A percentile compares a stretch with the other conserved stretches of the same genome.
These are phyloP conservation scores for Penicillium angulare DNA, from an alignment of 495 filamentous ascomycete species.

Conservation along the genomic window DNA sequence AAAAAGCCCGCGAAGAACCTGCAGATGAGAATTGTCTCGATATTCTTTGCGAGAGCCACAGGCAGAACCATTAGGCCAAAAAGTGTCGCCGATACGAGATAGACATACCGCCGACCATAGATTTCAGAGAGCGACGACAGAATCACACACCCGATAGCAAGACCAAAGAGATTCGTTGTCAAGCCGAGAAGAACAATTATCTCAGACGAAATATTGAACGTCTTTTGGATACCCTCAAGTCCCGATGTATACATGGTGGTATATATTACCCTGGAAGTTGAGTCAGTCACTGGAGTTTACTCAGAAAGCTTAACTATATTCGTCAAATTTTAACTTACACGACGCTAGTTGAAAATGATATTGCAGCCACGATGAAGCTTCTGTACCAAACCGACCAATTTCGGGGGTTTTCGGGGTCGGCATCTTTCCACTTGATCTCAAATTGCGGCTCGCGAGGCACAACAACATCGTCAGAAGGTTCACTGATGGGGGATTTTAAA, in stretches of 20 bases:
- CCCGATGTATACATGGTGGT: slow-evolving; percentile 74
- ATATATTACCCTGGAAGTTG: slow-evolving; percentile 57
- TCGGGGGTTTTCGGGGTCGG: slow-evolving; percentile 61
- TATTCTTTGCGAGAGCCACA: slow-evolving; percentile 63
- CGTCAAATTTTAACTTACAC: slow-evolving; percentile 47
- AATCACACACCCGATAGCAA: slow-evolving; percentile 66
- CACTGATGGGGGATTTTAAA: neutral
- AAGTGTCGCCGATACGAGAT: slow-evolving; percentile 57
- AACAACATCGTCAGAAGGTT: neutral
- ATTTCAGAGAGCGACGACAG: slow-evolving; percentile 76
- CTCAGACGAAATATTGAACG: slow-evolving; percentile 55
- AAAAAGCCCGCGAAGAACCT: slow-evolving; percentile 60
- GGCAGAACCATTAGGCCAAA: slow-evolving; percentile 68
- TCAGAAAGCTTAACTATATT: neutral
- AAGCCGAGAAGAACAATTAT: slow-evolving; percentile 67
- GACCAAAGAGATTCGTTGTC: slow-evolving; percentile 67
- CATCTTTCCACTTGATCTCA: slow-evolving; percentile 63
- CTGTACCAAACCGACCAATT: slow-evolving; percentile 70
- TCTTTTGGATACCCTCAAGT: slow-evolving; percentile 60
- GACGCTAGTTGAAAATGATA: slow-evolving; percentile 64
- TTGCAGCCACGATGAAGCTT: slow-evolving; percentile 52
- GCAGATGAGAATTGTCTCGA: slow-evolving; percentile 61
- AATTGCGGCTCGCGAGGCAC: slow-evolving; percentile 46
- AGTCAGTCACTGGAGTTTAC: neutral
- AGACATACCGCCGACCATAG: slow-evolving; percentile 68